Conservation (phyloP, 1,284 basidiomycete species). For the Rhodotorula glutinis region DNA sequence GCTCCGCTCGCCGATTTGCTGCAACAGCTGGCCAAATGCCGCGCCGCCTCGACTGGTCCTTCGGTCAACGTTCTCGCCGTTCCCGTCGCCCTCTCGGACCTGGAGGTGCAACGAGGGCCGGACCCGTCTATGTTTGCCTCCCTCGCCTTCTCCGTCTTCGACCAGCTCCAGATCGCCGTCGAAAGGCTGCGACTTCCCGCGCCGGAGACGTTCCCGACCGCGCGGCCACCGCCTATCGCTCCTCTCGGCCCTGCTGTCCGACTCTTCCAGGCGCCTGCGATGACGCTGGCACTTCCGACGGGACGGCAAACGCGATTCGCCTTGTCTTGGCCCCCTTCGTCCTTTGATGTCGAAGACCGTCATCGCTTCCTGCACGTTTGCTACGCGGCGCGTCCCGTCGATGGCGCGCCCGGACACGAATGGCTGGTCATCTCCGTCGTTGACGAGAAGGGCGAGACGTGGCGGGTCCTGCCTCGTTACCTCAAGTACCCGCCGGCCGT, state of each 20-base stretch:
- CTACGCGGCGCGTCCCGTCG: slow-evolving; percentile 50
- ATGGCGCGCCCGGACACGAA: slow-evolving; percentile 8
- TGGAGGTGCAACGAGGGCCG: slow-evolving; percentile 41
- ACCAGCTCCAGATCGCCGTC: slow-evolving; percentile 62
- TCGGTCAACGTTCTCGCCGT: slow-evolving; percentile 56
- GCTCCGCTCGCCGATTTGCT: slow-evolving; percentile 53
- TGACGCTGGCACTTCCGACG: slow-evolving; percentile 7
- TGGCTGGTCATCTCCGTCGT: slow-evolving; percentile 54
- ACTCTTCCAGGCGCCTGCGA: slow-evolving; percentile 24
- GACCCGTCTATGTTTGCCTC: not conserved
- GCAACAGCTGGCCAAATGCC: slow-evolving; percentile 25
- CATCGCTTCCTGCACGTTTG: slow-evolving; percentile 70
- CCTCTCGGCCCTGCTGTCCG: slow-evolving; percentile 20
- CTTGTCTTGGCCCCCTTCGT: slow-evolving; percentile 52
- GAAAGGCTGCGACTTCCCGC: slow-evolving; percentile 56
- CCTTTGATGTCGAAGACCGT: slow-evolving; percentile 66
- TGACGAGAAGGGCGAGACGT: slow-evolving; percentile 70
- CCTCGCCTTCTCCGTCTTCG: slow-evolving; percentile 57
- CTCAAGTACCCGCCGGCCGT: slow-evolving; percentile 51
- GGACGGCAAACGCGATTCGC: slow-evolving; percentile 44
- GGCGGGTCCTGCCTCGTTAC: slow-evolving; percentile 43
- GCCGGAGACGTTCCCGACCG: slow-evolving; percentile 47
- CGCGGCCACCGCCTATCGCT: not conserved
- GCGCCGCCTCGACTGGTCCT: not conserved
- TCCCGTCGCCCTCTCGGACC: slow-evolving; percentile 55